Evolutionary conservation across 306 rosid genomes (phyloP).

Genomic region (Alnus glutinosa): DNA sequence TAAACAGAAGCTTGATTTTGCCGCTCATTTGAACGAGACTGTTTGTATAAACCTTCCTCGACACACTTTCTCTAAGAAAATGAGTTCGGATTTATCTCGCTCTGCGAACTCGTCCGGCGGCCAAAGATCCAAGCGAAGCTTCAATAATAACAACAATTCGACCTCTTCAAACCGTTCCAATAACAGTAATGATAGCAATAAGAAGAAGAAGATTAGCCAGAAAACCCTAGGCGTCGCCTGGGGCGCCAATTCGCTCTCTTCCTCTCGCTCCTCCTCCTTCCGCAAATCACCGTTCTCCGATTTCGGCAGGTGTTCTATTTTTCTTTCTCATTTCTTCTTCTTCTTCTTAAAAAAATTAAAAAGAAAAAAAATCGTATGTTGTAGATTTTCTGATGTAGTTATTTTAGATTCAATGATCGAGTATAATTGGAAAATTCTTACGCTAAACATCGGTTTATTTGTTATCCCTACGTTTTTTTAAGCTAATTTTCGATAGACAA

Average conservation of each 20-base stretch:
- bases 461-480: neutral
- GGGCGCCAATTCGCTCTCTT: conserved; percentile 68
- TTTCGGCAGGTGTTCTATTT: conserved; percentile 53
- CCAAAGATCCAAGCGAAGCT: conserved; percentile 52
- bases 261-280: conserved; percentile 57
- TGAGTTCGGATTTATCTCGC: conserved; percentile 64
- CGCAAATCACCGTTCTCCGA: conserved; percentile 65
- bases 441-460: neutral
- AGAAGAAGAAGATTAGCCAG: conserved; percentile 47
- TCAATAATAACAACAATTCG: conserved; percentile 30
- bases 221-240: conserved; percentile 82
- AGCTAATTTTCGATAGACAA: too few species aligned
- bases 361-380: neutral
- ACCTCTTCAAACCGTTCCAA: conserved; percentile 43
- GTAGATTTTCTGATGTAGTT: neutral
- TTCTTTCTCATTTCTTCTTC: neutral
- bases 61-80: conserved; percentile 24
- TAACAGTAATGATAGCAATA: conserved; percentile 18
- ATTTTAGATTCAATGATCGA: neutral
- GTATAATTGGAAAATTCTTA: neutral
- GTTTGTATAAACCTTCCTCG: conserved; percentile 7
- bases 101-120: conserved; percentile 48
- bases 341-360: too few species aligned
- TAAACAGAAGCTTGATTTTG: conserved; percentile 15
- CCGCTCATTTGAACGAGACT: conserved; percentile 44